These are phyloP conservation scores for Chlamydomonas asymmetrica DNA, from an alignment of 139 green algal genomes.

Conservation along the genomic window DNA sequence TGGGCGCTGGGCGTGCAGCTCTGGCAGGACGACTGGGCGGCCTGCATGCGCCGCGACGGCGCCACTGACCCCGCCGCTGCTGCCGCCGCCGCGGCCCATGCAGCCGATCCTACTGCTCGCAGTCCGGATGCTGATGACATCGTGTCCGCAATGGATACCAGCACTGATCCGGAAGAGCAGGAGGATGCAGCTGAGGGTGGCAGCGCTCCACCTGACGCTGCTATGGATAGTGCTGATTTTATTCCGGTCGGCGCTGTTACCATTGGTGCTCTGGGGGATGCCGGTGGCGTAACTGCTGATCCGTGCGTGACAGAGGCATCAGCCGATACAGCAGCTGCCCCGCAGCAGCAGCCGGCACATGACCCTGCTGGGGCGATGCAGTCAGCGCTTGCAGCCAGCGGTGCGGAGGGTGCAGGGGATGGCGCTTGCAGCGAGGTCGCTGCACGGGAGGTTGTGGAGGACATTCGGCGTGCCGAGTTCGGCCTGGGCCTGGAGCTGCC, in stretches of 20 bases:
- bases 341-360: too few species aligned
- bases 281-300: too few species aligned
- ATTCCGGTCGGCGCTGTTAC: too few species aligned
- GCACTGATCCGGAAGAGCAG: not conserved
- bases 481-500: slow-evolving; percentile 15
- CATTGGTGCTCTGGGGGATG: too few species aligned
- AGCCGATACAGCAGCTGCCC: too few species aligned
- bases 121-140: not conserved
- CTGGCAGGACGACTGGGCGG: slow-evolving; percentile 29
- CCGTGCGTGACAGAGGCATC: too few species aligned
- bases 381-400: too few species aligned
- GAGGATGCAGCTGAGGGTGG: slow-evolving; percentile 11
- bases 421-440: too few species aligned
- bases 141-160: not conserved
- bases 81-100: not conserved
- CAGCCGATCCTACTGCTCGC: not conserved
- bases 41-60: not conserved
- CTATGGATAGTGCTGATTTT: too few species aligned
- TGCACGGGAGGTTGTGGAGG: slow-evolving; percentile 30
- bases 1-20: slow-evolving; percentile 31
- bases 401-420: too few species aligned
- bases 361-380: too few species aligned
- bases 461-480: slow-evolving; percentile 36
- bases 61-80: not conserved
- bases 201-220: too few species aligned